A percentile compares a stretch with the other conserved stretches of the same genome.
phyloP scores from a whole-genome alignment of 2,329 filamentous ascomycete species.

The Aspergillus awamori region DNA sequence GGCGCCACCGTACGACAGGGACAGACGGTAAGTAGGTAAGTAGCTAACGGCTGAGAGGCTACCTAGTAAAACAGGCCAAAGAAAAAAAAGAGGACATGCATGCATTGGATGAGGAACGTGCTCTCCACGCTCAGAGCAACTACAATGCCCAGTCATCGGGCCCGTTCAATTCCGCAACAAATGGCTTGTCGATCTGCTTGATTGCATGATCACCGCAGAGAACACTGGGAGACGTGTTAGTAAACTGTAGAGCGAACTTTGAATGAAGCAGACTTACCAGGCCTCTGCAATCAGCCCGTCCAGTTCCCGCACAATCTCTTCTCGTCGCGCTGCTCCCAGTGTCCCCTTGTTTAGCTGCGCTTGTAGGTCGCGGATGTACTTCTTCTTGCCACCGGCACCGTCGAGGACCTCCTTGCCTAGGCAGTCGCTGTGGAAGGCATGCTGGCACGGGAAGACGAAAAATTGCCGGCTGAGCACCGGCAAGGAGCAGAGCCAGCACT shows the following conservation, averaged over 20 bases:
- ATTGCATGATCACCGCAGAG: slow-evolving; percentile 94
- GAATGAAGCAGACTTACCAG: slow-evolving; percentile 63
- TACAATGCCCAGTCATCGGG: slow-evolving; percentile 77
- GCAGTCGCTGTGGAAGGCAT: slow-evolving; percentile 96
- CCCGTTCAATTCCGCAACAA: slow-evolving; percentile 74
- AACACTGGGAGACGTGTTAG: slow-evolving; percentile 60
- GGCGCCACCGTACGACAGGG: neutral
- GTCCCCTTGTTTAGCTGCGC: slow-evolving; percentile 77
- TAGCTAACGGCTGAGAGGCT: neutral
- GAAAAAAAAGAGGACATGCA: neutral
- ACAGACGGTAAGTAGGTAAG: neutral
- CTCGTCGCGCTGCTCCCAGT: slow-evolving; percentile 70
- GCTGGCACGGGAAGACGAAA: slow-evolving; percentile 98
- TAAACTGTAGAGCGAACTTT: slow-evolving; percentile 22
- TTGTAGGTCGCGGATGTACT: slow-evolving; percentile 83
- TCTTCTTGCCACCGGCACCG: slow-evolving; percentile 74
- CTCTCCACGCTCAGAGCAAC: slow-evolving; percentile 13
- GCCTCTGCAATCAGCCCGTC: slow-evolving; percentile 88
- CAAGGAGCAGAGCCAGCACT: slow-evolving; percentile 84
- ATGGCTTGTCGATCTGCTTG: slow-evolving; percentile 90
- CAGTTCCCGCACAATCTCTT: slow-evolving; percentile 82
- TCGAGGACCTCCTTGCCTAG: slow-evolving; percentile 83
- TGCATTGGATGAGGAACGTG: neutral
- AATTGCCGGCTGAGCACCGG: slow-evolving; percentile 89
- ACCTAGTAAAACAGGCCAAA: neutral